Evolutionary conservation across 2,329 filamentous ascomycete species (phyloP).

Genomic region (Bisporella sp.): DNA sequence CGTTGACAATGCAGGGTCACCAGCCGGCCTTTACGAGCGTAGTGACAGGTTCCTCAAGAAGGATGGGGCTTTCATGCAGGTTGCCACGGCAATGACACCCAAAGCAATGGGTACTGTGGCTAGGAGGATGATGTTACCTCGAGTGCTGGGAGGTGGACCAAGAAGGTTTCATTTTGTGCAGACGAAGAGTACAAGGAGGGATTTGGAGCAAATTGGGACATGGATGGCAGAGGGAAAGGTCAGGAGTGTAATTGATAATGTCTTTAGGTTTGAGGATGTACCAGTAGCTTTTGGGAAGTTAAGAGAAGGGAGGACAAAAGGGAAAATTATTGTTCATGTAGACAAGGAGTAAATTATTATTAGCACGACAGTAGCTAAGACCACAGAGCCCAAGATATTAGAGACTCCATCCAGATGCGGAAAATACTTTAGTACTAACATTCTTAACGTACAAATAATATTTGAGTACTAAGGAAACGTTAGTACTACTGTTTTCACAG

Average conservation of each 20-base stretch:
- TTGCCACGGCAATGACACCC: no score
- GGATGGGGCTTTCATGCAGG: no score
- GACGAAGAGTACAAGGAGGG: background rate
- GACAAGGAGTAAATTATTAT: background rate
- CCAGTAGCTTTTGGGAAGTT: constrained; percentile 2
- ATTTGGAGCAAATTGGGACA: background rate
- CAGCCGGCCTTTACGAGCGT: no score
- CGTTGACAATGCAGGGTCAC: no score
- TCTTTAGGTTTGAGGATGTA: constrained; percentile 2
- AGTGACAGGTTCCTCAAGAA: no score
- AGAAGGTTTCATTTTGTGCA: background rate
- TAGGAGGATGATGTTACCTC: background rate
- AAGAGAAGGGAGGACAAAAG: background rate
- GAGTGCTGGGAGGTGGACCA: background rate
- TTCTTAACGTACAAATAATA: no score
- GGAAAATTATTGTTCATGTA: constrained; percentile 4
- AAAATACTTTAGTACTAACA: no score
- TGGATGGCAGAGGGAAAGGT: background rate
- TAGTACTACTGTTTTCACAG: no score
- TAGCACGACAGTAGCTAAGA: no score
- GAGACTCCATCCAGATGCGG: no score
- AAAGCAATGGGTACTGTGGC: background rate
- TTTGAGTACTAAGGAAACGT: no score
- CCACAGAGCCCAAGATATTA: no score
- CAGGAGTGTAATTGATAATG: background rate